These are phyloP conservation scores for Fusarium papillatum DNA, from an alignment of 2,329 filamentous ascomycete genomes.

Conservation along the genomic window DNA sequence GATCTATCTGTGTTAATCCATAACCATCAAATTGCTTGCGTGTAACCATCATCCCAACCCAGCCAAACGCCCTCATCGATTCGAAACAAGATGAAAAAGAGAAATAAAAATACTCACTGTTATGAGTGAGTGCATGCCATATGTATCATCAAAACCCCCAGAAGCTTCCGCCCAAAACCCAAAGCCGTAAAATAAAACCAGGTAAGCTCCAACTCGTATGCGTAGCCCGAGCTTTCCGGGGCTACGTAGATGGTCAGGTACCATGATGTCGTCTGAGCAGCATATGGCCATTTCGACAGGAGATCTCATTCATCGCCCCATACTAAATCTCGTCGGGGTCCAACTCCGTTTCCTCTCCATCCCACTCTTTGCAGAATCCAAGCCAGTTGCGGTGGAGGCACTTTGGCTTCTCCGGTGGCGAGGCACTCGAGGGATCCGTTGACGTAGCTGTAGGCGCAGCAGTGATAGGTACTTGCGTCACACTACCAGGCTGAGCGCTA, in stretches of 20 bases:
- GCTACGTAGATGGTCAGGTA: background rate
- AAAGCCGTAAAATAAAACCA: background rate
- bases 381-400: slow-evolving; percentile 57
- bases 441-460: slow-evolving; percentile 48
- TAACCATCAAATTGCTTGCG: slow-evolving; percentile 1
- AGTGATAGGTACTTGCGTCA: slow-evolving; percentile 45
- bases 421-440: slow-evolving; percentile 40
- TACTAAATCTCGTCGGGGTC: slow-evolving; percentile 50
- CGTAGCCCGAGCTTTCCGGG: background rate
- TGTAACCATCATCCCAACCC: background rate
- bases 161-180: background rate
- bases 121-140: slow-evolving; percentile 14
- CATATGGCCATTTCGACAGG: background rate
- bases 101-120: background rate
- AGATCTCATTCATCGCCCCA: background rate
- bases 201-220: background rate
- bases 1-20: slow-evolving; percentile 10
- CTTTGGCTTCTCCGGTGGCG: slow-evolving; percentile 43
- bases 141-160: background rate
- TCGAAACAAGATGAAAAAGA: slow-evolving; percentile 14
- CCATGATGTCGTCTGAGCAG: background rate
- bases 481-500: slow-evolving; percentile 50
- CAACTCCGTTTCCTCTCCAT: slow-evolving; percentile 39
- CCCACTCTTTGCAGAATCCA: slow-evolving; percentile 57
- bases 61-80: slow-evolving; percentile 26